These are phyloP conservation scores for Triticum monococcum DNA, from an alignment of 176 grass and related monocot genomes.

Conservation along the genomic window DNA sequence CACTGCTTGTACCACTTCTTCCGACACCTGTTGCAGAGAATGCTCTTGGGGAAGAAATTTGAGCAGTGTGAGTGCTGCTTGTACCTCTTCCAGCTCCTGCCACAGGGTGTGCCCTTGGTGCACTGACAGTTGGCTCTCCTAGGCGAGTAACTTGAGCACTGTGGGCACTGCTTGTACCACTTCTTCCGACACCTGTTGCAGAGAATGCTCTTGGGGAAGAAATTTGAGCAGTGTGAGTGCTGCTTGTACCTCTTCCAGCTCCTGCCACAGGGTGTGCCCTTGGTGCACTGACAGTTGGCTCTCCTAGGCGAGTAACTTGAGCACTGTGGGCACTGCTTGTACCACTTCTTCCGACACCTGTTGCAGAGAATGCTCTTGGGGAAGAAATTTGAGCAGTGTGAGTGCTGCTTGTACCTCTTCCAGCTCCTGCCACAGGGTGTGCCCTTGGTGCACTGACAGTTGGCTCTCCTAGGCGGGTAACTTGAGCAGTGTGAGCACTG, in stretches of 20 bases:
- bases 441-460: background rate
- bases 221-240: background rate
- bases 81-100: background rate
- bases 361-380: background rate
- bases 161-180: no score
- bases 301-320: background rate
- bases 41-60: background rate
- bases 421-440: background rate
- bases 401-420: background rate
- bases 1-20: background rate
- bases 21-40: background rate
- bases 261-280: background rate
- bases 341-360: background rate
- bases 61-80: background rate
- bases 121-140: background rate
- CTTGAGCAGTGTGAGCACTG: background rate
- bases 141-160: background rate
- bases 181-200: background rate
- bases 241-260: conserved; percentile 5
- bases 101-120: background rate
- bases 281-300: background rate
- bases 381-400: background rate
- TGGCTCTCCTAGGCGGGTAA: background rate
- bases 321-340: background rate
- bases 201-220: background rate